These are phyloP conservation scores for Fusarium decemcellulare DNA, from an alignment of 2,329 filamentous ascomycete genomes.

Conservation along the genomic window DNA sequence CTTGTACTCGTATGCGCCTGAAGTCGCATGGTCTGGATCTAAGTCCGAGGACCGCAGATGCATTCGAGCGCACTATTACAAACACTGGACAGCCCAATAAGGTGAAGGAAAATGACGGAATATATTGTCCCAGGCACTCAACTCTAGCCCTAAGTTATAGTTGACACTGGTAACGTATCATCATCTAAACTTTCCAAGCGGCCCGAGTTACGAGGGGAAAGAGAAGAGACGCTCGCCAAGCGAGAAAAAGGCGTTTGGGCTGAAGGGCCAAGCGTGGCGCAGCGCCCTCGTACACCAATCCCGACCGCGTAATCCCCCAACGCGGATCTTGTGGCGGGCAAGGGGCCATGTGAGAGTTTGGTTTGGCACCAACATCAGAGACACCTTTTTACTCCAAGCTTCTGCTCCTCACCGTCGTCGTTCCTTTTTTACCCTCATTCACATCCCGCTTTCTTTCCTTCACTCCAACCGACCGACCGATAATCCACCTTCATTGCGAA, in stretches of 20 bases:
- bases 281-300: slow-evolving; percentile 42
- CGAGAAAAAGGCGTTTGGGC: slow-evolving; percentile 25
- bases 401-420: slow-evolving; percentile 27
- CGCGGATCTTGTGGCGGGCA: slow-evolving; percentile 44
- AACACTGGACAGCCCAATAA: too few relatives aligned
- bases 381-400: slow-evolving; percentile 28
- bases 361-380: slow-evolving; percentile 36
- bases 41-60: not conserved
- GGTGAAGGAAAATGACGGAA: not conserved
- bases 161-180: not conserved
- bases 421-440: slow-evolving; percentile 26
- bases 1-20: slow-evolving; percentile 8
- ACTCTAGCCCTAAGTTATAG: not conserved
- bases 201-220: too few relatives aligned
- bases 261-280: slow-evolving; percentile 52
- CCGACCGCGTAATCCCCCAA: slow-evolving; percentile 45
- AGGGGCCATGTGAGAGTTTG: slow-evolving; percentile 45
- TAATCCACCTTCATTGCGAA: slow-evolving; percentile 6
- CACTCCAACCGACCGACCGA: slow-evolving; percentile 13
- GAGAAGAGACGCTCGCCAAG: not conserved
- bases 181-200: too few relatives aligned
- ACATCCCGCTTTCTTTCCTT: slow-evolving; percentile 11
- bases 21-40: not conserved
- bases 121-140: not conserved
- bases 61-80: too few relatives aligned